Evolutionary conservation across 2,329 filamentous ascomycete species (phyloP).

Genomic region (Metarhizium humberi): DNA sequence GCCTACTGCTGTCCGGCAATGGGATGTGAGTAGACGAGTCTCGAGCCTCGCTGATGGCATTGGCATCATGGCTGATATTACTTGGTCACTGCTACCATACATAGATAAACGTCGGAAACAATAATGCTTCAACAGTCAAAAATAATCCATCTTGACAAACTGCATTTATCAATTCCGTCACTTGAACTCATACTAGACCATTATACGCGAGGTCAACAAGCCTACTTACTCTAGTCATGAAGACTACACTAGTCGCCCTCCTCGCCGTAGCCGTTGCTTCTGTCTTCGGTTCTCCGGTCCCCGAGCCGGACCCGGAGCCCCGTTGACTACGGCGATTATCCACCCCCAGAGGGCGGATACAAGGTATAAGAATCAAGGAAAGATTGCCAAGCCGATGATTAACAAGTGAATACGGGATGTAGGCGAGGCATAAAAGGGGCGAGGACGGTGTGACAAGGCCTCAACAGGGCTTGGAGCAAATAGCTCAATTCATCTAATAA

Average conservation of each 20-base stretch:
- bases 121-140: not conserved
- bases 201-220: not conserved
- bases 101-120: too few species aligned
- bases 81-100: not conserved
- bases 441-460: too few species aligned
- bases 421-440: too few species aligned
- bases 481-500: too few species aligned
- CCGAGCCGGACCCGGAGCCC: slow-evolving; percentile 8
- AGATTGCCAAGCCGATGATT: not conserved
- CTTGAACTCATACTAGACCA: not conserved
- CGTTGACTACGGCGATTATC: not conserved
- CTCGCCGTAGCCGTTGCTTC: slow-evolving; percentile 14
- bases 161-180: not conserved
- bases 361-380: not conserved
- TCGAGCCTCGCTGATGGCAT: not conserved
- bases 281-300: slow-evolving; percentile 12
- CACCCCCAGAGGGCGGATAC: not conserved
- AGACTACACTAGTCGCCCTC: slow-evolving; percentile 16
- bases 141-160: not conserved
- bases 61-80: not conserved
- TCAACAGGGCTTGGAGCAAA: too few species aligned
- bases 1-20: too few species aligned
- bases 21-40: not conserved
- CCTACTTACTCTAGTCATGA: slow-evolving; percentile 16
- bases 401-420: too few species aligned